Evolutionary conservation across 257 asterid species (phyloP), one percentile per base, ranked within the genome.

Genomic region (Haberlea rhodopensis): DNA sequence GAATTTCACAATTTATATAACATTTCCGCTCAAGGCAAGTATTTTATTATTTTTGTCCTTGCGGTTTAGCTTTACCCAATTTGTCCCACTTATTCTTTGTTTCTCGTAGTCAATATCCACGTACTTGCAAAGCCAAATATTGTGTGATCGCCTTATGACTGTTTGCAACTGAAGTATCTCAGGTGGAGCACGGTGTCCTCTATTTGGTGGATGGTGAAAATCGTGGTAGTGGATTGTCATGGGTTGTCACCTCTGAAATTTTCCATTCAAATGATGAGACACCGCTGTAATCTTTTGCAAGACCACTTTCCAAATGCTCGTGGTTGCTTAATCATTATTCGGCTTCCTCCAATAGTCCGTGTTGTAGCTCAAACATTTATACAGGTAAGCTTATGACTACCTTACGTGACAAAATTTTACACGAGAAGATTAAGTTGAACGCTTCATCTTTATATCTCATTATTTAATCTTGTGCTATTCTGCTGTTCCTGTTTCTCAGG

Each of bases 291-390:
- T 78, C 68, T 92, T 69, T 72, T 92, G 74, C 96, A 89, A 80
- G 95, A 87, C 63, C 87, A 92, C 94, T 92, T 81, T 57, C 99
- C 97, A 16, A 86, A 84, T 73, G 84, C 84, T 73, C 80, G 89
- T 46, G 97, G 97, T 55, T 77, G 94, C 70, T 68, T 92, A 53
- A 79, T 87, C 48, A 67, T 92, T 43, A 77, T 92, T 66, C 85
- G 86, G 51, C 95, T 89, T 70, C 97, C 95, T 73, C 78, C 94
- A 16, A 87, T 89, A 71, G 94, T 87, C 60, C 94, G 96, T 43
- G 95, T 89, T 48, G 74, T 89, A 37, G 81, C 95, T 45, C 96
- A 84, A 63, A 90, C 97, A 57, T 87, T 89, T 68, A 78, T 87
- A 69, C 90, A 82, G 74, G 99, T 89, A 82, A 75, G 88, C 67